phyloP scores from a whole-genome alignment of 2,329 filamentous ascomycete genomes.

The Bipolaris bicolor region DNA sequence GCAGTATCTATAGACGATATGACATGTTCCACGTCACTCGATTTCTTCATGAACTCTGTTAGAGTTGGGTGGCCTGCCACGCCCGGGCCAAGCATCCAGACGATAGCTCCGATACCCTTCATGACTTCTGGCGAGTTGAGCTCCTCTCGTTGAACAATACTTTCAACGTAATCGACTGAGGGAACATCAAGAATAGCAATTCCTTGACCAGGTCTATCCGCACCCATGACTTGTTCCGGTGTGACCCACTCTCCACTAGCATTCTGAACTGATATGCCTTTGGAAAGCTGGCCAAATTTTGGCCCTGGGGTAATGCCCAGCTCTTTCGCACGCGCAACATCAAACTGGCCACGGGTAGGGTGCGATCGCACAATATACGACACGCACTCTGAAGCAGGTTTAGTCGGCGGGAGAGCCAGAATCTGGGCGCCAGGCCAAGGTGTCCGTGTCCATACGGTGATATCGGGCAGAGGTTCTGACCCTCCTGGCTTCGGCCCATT shows the following conservation, averaged over 20 bases:
- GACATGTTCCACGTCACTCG: constrained; percentile 70
- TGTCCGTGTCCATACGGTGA: constrained; percentile 73
- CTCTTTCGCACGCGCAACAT: constrained; percentile 66
- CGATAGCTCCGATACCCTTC: constrained; percentile 68
- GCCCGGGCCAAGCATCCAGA: constrained; percentile 81
- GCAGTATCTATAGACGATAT: constrained; percentile 76
- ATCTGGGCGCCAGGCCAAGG: constrained; percentile 79
- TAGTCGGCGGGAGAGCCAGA: constrained; percentile 69
- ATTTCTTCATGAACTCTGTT: constrained; percentile 70
- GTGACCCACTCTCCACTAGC: constrained; percentile 73
- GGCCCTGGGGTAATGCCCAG: constrained; percentile 67
- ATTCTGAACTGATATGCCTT: constrained; percentile 67
- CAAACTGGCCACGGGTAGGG: constrained; percentile 80
- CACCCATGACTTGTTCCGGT: constrained; percentile 83
- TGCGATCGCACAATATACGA: constrained; percentile 87
- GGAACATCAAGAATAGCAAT: constrained; percentile 83
- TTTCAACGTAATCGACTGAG: constrained; percentile 69
- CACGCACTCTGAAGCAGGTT: constrained; percentile 70
- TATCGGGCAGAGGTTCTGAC: constrained; percentile 61
- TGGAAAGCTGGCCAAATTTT: constrained; percentile 66
- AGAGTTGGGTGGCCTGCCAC: constrained; percentile 69
- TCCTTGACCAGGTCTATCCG: constrained; percentile 70
- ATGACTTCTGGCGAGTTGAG: constrained; percentile 71
- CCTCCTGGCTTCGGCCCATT: constrained; percentile 68
- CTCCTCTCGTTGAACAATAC: constrained; percentile 73